phyloP scores from a whole-genome alignment of 2,329 filamentous ascomycete genomes.

The Moelleriella libera region DNA sequence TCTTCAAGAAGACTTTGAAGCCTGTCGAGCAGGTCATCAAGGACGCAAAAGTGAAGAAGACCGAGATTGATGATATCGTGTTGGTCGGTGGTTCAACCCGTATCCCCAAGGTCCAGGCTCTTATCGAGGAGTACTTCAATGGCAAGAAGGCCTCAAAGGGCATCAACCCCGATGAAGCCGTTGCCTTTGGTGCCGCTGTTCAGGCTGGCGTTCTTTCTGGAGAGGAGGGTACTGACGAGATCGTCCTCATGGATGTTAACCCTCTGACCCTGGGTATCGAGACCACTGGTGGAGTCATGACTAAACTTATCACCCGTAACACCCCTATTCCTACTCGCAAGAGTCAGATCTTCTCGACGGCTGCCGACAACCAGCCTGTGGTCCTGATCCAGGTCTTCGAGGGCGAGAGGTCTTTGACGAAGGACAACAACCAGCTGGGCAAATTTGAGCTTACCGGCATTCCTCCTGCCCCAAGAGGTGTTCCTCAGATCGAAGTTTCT shows the following conservation, averaged over 20 bases:
- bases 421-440: conserved; percentile 93
- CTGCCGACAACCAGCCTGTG: conserved; percentile 90
- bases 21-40: conserved; percentile 97
- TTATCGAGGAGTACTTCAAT: conserved; percentile 90
- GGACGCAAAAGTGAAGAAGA: conserved; percentile 95
- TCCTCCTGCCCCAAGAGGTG: conserved; percentile 84
- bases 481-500: conserved; percentile 95
- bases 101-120: conserved; percentile 92
- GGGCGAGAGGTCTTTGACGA: conserved; percentile 86
- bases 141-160: conserved; percentile 98
- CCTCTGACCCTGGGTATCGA: conserved; percentile 93
- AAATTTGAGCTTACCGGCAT: conserved; percentile 98
- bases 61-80: conserved; percentile 89
- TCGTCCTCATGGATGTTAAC: conserved; percentile 97
- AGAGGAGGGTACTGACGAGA: conserved; percentile 62
- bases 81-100: conserved; percentile 96
- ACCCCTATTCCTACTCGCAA: conserved; percentile 92
- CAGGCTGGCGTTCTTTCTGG: conserved; percentile 92
- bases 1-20: conserved; percentile 99
- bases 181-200: conserved; percentile 92
- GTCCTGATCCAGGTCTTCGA: conserved; percentile 93
- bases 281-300: conserved; percentile 96
- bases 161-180: conserved; percentile 98
- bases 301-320: conserved; percentile 88
- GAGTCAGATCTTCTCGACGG: conserved; percentile 95